Percentiles rank a stretch among this genome's conserved stretches.
Conservation (phyloP, 257 asterid genomes). For the Ilex asprella region DNA sequence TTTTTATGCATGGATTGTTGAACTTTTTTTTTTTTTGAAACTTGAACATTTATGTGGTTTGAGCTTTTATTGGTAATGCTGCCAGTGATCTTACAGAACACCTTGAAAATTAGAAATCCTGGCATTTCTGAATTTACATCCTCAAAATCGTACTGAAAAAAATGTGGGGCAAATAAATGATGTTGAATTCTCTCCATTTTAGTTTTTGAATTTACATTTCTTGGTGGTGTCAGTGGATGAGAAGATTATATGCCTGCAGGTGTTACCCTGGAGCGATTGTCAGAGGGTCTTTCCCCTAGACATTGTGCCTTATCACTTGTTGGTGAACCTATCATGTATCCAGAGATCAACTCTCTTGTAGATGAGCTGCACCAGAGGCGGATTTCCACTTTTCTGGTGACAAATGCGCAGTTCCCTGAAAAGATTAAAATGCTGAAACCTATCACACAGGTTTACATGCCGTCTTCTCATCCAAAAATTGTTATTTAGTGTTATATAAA, state of each 20-base stretch:
- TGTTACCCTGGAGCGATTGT: constrained; percentile 72
- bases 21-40: too few species aligned
- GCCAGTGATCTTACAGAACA: too few species aligned
- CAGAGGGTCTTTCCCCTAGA: constrained; percentile 93
- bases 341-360: constrained; percentile 80
- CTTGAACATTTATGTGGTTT: too few species aligned
- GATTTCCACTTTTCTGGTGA: constrained; percentile 92
- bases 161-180: too few species aligned
- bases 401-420: constrained; percentile 98
- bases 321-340: constrained; percentile 99
- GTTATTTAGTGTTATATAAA: constrained; percentile 8
- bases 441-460: constrained; percentile 67
- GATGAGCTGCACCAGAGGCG: constrained; percentile 84
- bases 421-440: constrained; percentile 65
- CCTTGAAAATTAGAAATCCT: too few species aligned
- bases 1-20: too few species aligned
- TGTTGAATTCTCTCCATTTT: too few species aligned
- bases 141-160: too few species aligned
- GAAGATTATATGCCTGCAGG: constrained; percentile 42
- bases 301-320: constrained; percentile 98
- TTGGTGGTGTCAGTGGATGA: constrained; percentile 13
- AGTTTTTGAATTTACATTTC: too few species aligned
- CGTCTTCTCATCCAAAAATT: background rate
- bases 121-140: too few species aligned
- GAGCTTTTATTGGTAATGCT: too few species aligned